These are phyloP conservation scores for Candida boleticola DNA, from an alignment of 805 yeast genomes.

Conservation along the genomic window DNA sequence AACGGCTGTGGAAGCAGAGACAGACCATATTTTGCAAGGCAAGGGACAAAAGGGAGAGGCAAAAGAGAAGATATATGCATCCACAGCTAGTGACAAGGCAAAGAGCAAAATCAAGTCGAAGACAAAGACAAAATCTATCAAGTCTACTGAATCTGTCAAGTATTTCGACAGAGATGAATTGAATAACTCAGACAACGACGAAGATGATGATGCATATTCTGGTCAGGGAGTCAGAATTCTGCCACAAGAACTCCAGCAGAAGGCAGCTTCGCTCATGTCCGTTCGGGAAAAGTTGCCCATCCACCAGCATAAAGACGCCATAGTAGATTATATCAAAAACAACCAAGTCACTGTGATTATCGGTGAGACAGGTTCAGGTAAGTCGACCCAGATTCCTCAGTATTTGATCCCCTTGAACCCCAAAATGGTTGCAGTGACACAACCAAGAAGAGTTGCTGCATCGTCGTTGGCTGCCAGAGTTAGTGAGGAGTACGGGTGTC, in stretches of 20 bases:
- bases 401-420: slow-evolving; percentile 58
- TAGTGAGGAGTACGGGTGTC: slow-evolving; percentile 79
- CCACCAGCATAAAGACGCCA: slow-evolving; percentile 63
- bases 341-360: slow-evolving; percentile 76
- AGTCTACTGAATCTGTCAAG: slow-evolving; percentile 9
- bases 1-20: too few relatives aligned
- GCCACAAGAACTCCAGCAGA: too few relatives aligned
- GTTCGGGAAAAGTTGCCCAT: slow-evolving; percentile 69
- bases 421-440: slow-evolving; percentile 83
- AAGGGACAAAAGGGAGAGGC: too few relatives aligned
- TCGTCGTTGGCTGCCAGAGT: slow-evolving; percentile 91
- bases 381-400: slow-evolving; percentile 96
- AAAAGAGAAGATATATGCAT: too few relatives aligned
- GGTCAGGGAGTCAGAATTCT: too few relatives aligned
- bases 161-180: slow-evolving; percentile 26
- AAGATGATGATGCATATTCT: background rate
- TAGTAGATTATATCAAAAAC: slow-evolving; percentile 50
- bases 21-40: too few relatives aligned
- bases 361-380: slow-evolving; percentile 98
- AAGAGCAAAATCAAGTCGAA: slow-evolving; percentile 6
- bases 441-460: slow-evolving; percentile 98
- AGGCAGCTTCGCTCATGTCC: slow-evolving; percentile 44
- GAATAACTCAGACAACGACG: slow-evolving; percentile 25
- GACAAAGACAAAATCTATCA: too few relatives aligned
- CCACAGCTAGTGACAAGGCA: slow-evolving; percentile 5